These are phyloP conservation scores for Fallopia convolvulus DNA, from an alignment of 148 eudicot species.

Conservation along the genomic window DNA sequence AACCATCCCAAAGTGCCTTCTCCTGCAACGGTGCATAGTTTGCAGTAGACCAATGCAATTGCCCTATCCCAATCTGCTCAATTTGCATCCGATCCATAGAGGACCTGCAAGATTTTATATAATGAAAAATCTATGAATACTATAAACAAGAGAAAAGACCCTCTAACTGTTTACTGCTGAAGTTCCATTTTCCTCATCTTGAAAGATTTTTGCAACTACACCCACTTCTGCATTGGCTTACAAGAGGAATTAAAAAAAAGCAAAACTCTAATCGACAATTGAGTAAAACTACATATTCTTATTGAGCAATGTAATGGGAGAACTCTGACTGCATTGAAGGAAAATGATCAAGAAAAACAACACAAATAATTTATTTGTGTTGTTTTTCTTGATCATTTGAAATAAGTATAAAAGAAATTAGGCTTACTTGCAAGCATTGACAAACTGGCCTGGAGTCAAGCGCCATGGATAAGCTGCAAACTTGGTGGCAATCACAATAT, in stretches of 20 bases:
- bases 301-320: not conserved
- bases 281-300: not conserved
- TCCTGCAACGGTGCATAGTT: slow-evolving; percentile 93
- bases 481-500: slow-evolving; percentile 82
- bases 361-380: no score
- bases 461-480: slow-evolving; percentile 99
- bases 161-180: no score
- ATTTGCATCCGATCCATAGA: slow-evolving; percentile 69
- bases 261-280: not conserved
- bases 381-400: no score
- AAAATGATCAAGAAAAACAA: not conserved
- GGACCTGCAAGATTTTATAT: slow-evolving; percentile 41
- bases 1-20: slow-evolving; percentile 94
- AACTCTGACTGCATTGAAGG: not conserved
- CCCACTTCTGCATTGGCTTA: not conserved
- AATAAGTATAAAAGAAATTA: not conserved
- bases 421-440: slow-evolving; percentile 85
- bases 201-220: not conserved
- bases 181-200: no score
- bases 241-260: no score
- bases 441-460: slow-evolving; percentile 83
- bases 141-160: not conserved
- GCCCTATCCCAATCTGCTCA: slow-evolving; percentile 84
- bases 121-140: not conserved
- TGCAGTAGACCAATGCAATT: slow-evolving; percentile 97